Conservation (phyloP, 176 grass and related monocot genomes). For the Leersia perrieri region DNA sequence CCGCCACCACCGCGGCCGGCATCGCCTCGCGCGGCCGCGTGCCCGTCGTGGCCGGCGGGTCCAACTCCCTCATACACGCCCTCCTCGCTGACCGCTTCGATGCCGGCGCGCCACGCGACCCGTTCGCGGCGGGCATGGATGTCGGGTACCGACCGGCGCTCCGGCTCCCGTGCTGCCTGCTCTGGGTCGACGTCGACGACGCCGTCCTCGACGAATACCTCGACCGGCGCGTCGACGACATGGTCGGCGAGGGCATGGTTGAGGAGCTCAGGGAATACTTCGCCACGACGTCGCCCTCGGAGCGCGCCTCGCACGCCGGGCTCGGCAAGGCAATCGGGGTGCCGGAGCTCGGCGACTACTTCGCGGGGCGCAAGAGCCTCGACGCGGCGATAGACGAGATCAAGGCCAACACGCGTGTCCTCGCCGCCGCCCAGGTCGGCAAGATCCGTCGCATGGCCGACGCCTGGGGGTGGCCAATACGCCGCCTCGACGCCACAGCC, state of each 20-base stretch:
- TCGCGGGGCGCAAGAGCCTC: constrained; percentile 40
- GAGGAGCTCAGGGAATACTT: constrained; percentile 74
- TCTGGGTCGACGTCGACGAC: constrained; percentile 81
- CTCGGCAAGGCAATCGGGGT: constrained; percentile 83
- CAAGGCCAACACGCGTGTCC: constrained; percentile 77
- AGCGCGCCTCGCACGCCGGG: constrained; percentile 57
- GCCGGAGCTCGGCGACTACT: constrained; percentile 62
- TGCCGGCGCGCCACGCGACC: constrained; percentile 28
- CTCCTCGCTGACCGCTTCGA: constrained; percentile 31
- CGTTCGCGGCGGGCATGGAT: constrained; percentile 31
- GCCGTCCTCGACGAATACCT: constrained; percentile 58
- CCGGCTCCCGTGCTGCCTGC: constrained; percentile 65
- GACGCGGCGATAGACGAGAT: constrained; percentile 56
- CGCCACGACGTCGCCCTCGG: constrained; percentile 37
- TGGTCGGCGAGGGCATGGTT: constrained; percentile 75
- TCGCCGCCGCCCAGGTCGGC: constrained; percentile 62
- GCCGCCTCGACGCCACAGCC: constrained; percentile 65
- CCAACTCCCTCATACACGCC: constrained; percentile 89
- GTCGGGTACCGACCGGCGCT: constrained; percentile 39
- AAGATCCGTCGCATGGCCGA: constrained; percentile 66
- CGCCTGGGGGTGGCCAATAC: constrained; percentile 65
- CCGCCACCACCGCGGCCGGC: constrained; percentile 14
- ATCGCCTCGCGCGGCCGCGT: constrained; percentile 45
- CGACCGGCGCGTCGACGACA: constrained; percentile 85
- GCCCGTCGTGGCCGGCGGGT: constrained; percentile 79